Conservation (phyloP, 345 rosid species). For the Leavenworthia alabamica region DNA sequence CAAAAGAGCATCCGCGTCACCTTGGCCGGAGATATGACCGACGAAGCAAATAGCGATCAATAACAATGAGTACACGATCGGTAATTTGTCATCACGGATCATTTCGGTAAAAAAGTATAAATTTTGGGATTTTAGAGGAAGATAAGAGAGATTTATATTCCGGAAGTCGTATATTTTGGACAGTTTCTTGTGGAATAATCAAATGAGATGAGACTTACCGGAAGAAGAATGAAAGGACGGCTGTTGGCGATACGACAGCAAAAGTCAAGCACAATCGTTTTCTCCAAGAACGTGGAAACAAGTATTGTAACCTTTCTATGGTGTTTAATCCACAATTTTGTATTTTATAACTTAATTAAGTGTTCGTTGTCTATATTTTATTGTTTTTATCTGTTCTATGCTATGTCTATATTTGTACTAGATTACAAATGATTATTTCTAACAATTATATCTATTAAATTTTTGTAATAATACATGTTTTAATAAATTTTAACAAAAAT, state of each 20-base stretch:
- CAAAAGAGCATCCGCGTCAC: constrained; percentile 44
- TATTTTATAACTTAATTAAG: not conserved
- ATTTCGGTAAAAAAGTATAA: constrained; percentile 4
- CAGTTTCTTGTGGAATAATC: not conserved
- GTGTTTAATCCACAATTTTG: constrained; percentile 1
- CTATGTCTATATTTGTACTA: not conserved
- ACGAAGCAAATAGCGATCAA: not conserved
- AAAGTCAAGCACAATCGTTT: constrained; percentile 19
- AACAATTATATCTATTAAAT: not conserved
- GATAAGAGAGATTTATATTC: constrained; percentile 5
- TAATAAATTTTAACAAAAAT: not conserved
- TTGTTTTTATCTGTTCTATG: no score
- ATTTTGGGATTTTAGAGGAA: constrained; percentile 9
- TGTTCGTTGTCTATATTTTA: not conserved
- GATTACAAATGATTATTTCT: not conserved
- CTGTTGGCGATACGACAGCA: constrained; percentile 23
- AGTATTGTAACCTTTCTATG: constrained; percentile 4
- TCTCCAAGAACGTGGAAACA: constrained; percentile 25
- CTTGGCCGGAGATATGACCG: not conserved
- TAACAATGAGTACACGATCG: not conserved
- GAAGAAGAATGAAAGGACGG: constrained; percentile 20
- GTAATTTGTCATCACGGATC: not conserved
- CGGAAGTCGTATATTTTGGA: not conserved
- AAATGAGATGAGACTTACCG: constrained; percentile 12
- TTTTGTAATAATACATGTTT: not conserved